Evolutionary conservation across 2,329 filamentous ascomycete species (phyloP), one percentile per base, ranked within the genome.

Genomic region (Fusarium bulbicola): DNA sequence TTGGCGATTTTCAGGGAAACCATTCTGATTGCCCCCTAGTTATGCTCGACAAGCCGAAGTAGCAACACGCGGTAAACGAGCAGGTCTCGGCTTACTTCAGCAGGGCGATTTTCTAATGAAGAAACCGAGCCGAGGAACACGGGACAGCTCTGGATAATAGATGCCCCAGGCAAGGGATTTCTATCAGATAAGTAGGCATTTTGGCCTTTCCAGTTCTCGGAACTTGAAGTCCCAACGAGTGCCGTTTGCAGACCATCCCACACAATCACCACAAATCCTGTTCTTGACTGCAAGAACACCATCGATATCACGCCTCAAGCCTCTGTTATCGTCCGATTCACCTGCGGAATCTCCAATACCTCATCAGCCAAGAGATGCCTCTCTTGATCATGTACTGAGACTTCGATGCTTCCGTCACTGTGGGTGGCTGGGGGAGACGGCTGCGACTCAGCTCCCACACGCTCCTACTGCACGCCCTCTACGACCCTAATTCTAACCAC

Each of bases 401-500:
- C 68, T 39, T 60, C 39, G 46, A 60, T 53, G 53, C 65, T 62
- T 74, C 70, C 59, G 59, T 74, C 70, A 46, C 63, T 59, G 54
- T 70, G 66, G 74, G 76, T 77, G 76, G 76, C 76, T 77, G 74
- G 74, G 65, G 47, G 59, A 58, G 72, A 60, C 56, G 49, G 52
- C 63, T 70, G 72, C 72, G 58, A 76, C 70, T 49, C 58, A 57
- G 67, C 73, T 77, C 65, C 66, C 69, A 68, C 70, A 56, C 63
- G 57, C 74, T 77, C 73, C 67, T 68, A 66, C 69, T 75, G 68
- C 74, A 68, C 74, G 62, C 70, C 70, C 62, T 63, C 59, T 60
- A 63, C 59, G 43, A 49, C 42, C 64, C 67, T 42, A 62, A 37
- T 62, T 66, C 68, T 66, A 72, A 74, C 76, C 76, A 77, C 71